Base-by-base conservation (phyloP, 805 yeast species). In the Alloascoidea hylecoeti region DNA sequence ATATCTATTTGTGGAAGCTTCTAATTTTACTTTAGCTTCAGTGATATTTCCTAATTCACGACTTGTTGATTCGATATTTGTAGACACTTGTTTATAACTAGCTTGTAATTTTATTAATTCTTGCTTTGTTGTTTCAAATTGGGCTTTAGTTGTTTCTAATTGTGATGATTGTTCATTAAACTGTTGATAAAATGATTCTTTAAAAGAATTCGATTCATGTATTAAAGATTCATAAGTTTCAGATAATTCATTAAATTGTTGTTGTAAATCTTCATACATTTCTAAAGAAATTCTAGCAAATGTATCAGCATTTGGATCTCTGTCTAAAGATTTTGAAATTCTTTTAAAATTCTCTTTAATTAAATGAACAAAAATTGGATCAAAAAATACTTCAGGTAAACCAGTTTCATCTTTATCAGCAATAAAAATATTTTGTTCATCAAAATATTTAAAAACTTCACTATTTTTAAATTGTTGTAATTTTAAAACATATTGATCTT, bases 371-470 rank as follows among this genome's bases (percentile, higher is more conserved):
- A 84, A 84, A 2, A 65, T 57, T 0, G 69, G 52, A 41, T 77
- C 78, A 50, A 92, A 79, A 48, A 70, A 85, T 1, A 89, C 80
- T 41, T 75, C 72, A 0, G 97, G 98, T 33, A 89, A 66, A 1
- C 98, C 98, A 1, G 94, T 75, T 2, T 75, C 78, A 51, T 85
- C 95, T 44, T 70, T 68, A 3, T 64, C 63, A 2, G 77, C 71
- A 14, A 64, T 60, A 16, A 71, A 54, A 17, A 72, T 60, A 16
- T 62, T 60, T 1, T 66, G 66, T 3, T 64, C 68, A n/a, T 68
- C 73, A 44, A 71, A 79, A 39, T 71, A 68, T 5, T 69, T 64
- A 48, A 85, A 74, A 4, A 58, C 49, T 0, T 69, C 53, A 41
- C 66, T 63, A 35, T 80, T 81, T 43, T 76, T 73, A 47, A 92